phyloP scores from a whole-genome alignment of 148 eudicot species.

The Rhododendron williamsianum region DNA sequence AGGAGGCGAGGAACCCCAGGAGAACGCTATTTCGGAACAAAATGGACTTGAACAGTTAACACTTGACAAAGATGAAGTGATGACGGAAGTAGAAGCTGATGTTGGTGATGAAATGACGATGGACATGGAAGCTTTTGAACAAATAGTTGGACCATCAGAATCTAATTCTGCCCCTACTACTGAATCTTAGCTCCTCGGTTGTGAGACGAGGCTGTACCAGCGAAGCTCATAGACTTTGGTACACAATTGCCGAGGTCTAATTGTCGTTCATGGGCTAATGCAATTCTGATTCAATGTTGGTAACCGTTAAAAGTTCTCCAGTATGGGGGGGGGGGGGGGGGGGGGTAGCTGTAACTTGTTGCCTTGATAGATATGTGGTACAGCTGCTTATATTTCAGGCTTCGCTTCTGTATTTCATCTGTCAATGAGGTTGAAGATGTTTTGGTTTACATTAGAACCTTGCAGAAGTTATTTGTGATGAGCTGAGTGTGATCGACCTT shows the following conservation, averaged over 20 bases:
- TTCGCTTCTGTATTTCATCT: neutral
- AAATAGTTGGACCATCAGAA: slow-evolving; percentile 42
- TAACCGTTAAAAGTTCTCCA: neutral
- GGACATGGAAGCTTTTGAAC: slow-evolving; percentile 52
- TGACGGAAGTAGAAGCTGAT: slow-evolving; percentile 49
- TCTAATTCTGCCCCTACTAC: slow-evolving; percentile 28
- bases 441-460: neutral
- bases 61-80: slow-evolving; percentile 55
- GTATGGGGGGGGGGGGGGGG: neutral
- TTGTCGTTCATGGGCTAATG: neutral
- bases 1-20: slow-evolving; percentile 17
- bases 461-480: neutral
- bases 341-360: neutral
- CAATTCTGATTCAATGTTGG: neutral
- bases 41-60: slow-evolving; percentile 44
- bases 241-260: neutral
- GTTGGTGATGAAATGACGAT: slow-evolving; percentile 44
- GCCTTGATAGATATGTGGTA: neutral
- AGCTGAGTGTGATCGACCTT: neutral
- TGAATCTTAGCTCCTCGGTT: slow-evolving; percentile 19
- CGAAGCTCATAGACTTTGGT: neutral
- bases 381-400: neutral
- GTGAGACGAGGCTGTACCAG: neutral
- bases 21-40: slow-evolving; percentile 28
- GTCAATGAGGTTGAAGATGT: neutral